These are phyloP conservation scores for Harringtonia lauricola DNA, from an alignment of 2,329 filamentous ascomycete genomes.

Conservation along the genomic window DNA sequence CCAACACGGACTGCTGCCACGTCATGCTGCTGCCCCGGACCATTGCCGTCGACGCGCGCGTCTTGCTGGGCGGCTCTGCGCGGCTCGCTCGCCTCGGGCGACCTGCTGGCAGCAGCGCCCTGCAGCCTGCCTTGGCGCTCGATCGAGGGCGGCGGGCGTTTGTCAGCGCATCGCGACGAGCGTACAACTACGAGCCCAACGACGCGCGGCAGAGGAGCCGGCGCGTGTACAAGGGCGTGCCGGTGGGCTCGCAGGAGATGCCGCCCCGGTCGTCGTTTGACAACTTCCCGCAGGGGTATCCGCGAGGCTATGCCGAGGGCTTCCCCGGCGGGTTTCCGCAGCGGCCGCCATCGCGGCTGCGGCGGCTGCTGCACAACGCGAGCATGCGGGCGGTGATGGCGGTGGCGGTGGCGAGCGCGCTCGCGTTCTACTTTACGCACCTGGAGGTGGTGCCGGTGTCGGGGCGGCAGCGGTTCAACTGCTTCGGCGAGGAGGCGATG, in stretches of 20 bases:
- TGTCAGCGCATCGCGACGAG: background rate
- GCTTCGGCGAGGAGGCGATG: conserved; percentile 45
- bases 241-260: conserved; percentile 8
- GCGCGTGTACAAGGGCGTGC: conserved; percentile 6
- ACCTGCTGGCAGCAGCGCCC: too few species aligned
- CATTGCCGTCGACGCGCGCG: too few species aligned
- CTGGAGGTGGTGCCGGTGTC: conserved; percentile 64
- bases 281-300: background rate
- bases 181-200: conserved; percentile 10
- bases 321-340: background rate
- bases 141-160: background rate
- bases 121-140: too few species aligned
- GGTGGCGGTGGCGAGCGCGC: conserved; percentile 29
- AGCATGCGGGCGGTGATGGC: conserved; percentile 29
- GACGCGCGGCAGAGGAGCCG: background rate
- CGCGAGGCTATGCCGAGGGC: background rate
- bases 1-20: too few species aligned
- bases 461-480: conserved; percentile 64
- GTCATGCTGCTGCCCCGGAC: too few species aligned
- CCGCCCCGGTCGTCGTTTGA: conserved; percentile 8
- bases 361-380: conserved; percentile 12
- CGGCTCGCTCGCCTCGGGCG: too few species aligned
- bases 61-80: too few species aligned
- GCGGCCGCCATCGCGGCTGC: background rate
- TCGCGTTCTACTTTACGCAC: conserved; percentile 54